Conservation (phyloP, 305 asterid species). For the Fraxinus greggii region DNA sequence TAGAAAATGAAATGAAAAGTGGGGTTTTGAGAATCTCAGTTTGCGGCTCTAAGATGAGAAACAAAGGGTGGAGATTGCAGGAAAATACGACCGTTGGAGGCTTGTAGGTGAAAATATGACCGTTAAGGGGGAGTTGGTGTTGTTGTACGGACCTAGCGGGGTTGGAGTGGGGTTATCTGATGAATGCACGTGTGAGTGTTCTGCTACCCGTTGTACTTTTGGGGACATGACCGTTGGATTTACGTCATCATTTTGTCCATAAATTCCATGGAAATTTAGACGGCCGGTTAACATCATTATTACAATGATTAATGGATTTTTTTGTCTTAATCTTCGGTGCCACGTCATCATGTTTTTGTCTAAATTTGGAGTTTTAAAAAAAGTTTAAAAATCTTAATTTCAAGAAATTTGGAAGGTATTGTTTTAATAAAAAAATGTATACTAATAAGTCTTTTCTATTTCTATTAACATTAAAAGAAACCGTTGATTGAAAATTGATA, state of each 20-base stretch:
- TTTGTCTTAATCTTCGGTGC: neutral
- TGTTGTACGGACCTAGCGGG: slow-evolving; percentile 38
- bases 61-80: slow-evolving; percentile 47
- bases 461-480: neutral
- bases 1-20: slow-evolving; percentile 39
- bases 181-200: slow-evolving; percentile 53
- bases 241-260: slow-evolving; percentile 10
- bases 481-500: neutral
- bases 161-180: slow-evolving; percentile 31
- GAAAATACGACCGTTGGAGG: slow-evolving; percentile 65
- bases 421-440: neutral
- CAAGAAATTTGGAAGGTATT: neutral
- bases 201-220: slow-evolving; percentile 32
- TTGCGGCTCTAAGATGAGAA: slow-evolving; percentile 50
- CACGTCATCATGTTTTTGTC: neutral
- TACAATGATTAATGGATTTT: neutral
- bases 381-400: neutral
- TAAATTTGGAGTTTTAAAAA: neutral
- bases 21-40: slow-evolving; percentile 21
- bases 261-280: neutral
- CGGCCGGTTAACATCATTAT: slow-evolving; percentile 24
- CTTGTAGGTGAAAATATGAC: slow-evolving; percentile 71
- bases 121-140: slow-evolving; percentile 56
- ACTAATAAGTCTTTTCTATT: neutral
- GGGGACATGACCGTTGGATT: slow-evolving; percentile 62